phyloP scores from a whole-genome alignment of 2,329 filamentous ascomycete species.

The Elsinoe necatrix region DNA sequence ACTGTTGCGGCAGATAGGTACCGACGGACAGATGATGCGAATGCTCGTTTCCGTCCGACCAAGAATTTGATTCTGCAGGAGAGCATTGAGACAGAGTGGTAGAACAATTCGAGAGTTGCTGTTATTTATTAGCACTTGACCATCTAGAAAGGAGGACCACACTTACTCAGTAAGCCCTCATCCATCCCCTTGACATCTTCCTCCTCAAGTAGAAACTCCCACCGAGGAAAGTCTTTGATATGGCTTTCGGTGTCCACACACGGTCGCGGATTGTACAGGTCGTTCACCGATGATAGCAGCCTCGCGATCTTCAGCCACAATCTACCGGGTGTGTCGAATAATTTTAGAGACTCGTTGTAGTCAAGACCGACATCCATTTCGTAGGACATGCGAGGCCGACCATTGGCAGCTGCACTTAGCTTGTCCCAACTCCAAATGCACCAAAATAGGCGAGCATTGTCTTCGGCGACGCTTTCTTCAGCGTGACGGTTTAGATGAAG shows the following conservation, averaged over 20 bases:
- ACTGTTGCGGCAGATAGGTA: constrained; percentile 49
- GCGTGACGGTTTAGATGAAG: constrained; percentile 48
- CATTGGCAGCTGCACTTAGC: constrained; percentile 40
- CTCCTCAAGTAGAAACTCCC: constrained; percentile 14
- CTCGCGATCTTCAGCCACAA: constrained; percentile 39
- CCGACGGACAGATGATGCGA: constrained; percentile 46
- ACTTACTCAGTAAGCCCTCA: constrained; percentile 38
- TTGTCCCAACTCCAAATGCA: constrained; percentile 43
- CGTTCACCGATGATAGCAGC: constrained; percentile 40
- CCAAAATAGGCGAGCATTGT: constrained; percentile 37
- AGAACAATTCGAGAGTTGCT: constrained; percentile 46
- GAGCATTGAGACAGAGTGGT: constrained; percentile 49
- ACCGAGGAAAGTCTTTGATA: constrained; percentile 15
- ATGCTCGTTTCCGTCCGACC: constrained; percentile 38
- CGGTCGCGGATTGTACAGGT: constrained; percentile 39
- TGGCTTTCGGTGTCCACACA: constrained; percentile 20
- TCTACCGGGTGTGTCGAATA: constrained; percentile 40
- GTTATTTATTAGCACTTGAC: constrained; percentile 29
- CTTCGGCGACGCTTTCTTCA: constrained; percentile 55
- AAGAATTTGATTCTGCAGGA: constrained; percentile 44
- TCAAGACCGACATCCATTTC: constrained; percentile 41
- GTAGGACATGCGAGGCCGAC: constrained; percentile 40
- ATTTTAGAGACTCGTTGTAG: constrained; percentile 35
- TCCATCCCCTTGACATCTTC: constrained; percentile 39
- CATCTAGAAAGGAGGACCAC: constrained; percentile 31